Base-by-base conservation (phyloP, 169 alveolate species). In the Cryptosporidium muris region DNA sequence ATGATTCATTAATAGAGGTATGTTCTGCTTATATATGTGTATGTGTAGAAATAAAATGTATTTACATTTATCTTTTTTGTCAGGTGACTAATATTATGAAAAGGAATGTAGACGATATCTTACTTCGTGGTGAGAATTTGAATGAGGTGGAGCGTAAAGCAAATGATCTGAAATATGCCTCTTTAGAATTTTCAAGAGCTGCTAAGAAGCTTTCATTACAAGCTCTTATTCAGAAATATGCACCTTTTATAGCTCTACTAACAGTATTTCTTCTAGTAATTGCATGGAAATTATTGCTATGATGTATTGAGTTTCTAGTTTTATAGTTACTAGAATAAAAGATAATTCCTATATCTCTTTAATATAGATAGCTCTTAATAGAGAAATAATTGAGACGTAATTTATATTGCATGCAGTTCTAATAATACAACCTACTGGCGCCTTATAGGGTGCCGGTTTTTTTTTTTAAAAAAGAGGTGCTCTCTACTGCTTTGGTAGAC, bases 51-150 rank as follows among this genome's bases (percentile, higher is more conserved):
- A 42, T 49, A 34, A 16, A 16, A 47, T 1, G 38, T 60, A 3
- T 6, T 3, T 4, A 25, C 25, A 6, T 5, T 16, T 89, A 1
- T 3, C 25, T 64, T 64, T 2, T 58, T n/a, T 7, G 38, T 34
- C 11, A 62, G 82, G 88, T 68, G 45, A 67, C 90, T 14, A 64
- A 63, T 64, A 85, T 88, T 53, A 89, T 91, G 92, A 62, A 82
- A 34, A 66, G 80, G 51, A 91, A 91, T 82, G 81, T 90, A 9
- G 91, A 88, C 7, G 92, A 91, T 16, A 80, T 89, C 34, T 82
- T 89, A 11, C 88, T 68, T 51, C 60, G 92, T 53, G 93, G 93
- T 14, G 91, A 81, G 53, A 81, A 88, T 14, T 81, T 90, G 2
- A 64, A 60, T 42, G 92, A 89, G 53, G 81, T 54, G 1, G 80